Evolutionary conservation across 208 protist genomes (phyloP), one percentile per base, ranked within the genome.

Genomic region (Novymonas esmeraldas): DNA sequence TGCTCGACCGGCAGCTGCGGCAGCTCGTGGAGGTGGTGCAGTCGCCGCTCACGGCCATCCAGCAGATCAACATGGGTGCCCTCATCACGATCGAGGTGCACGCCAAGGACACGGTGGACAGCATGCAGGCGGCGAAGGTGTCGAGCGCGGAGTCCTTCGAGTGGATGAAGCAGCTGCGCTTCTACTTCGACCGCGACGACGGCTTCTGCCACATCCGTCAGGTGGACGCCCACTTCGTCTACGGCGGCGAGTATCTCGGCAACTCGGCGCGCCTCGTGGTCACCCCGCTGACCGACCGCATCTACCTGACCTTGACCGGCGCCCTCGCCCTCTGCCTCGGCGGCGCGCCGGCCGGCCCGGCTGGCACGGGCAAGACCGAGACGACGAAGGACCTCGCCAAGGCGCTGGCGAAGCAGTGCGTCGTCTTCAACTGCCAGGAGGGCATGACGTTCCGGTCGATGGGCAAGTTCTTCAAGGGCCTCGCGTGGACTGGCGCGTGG

Each of bases 351-450:
- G 85, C 89, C 11, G 98, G 98, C 11, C 98, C 98, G 14, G 98
- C 98, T 7, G 97, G 96, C 31, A 99, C 98, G 2, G 98, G 98
- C 42, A 99, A 99, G 87, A 99, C 97, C 52, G 97, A 99, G 72
- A 97, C 97, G n/a, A 96, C 89, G 18, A 99, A 99, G 81, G 98
- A 99, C 84, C 79, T 99, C 0, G 97, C 98, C 42, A 99, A 99
- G 76, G 97, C 97, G 24, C 81, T 99, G 31, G 89, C 97, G 31
- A 99, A 98, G 80, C 96, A 99, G 77, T 99, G 98, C 57, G 95
- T 99, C 54, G 98, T 99, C 42, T 99, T 99, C 84, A 99, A 99
- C 86, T 99, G 98, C 73, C 94, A 97, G 70, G 95, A 98, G 69
- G 95, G 95, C 64, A 96, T 99, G 90, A 97, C 96, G 28, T 97